A percentile compares a stretch with the other conserved stretches of the same genome.
phyloP scores from a whole-genome alignment of 305 asterid species.

The Plantago rigida region DNA sequence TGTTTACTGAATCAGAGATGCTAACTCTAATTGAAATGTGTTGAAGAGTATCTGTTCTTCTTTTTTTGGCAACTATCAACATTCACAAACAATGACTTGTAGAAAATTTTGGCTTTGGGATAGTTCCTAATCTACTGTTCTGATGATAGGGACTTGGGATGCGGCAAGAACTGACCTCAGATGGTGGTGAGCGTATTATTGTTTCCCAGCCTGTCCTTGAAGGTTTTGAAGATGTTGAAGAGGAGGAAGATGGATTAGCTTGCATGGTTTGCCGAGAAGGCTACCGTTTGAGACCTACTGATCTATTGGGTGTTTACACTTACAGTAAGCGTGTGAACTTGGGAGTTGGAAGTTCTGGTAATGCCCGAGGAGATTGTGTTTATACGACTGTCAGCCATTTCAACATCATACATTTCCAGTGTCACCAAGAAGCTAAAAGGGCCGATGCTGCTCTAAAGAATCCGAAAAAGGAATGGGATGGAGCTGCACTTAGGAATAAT shows the following conservation, averaged over 20 bases:
- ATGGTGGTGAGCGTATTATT: slow-evolving; percentile 91
- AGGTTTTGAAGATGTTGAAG: slow-evolving; percentile 91
- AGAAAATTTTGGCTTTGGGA: not conserved
- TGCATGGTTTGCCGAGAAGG: slow-evolving; percentile 99
- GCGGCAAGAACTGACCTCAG: slow-evolving; percentile 74
- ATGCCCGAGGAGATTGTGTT: slow-evolving; percentile 91
- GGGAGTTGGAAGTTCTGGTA: slow-evolving; percentile 80
- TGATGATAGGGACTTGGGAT: slow-evolving; percentile 75
- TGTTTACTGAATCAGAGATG: not conserved
- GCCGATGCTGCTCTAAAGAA: slow-evolving; percentile 79
- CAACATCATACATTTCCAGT: slow-evolving; percentile 96
- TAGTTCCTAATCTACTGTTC: slow-evolving; percentile 25
- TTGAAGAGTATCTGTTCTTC: too few relatives aligned
- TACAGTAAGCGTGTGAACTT: slow-evolving; percentile 92
- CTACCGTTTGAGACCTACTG: slow-evolving; percentile 76
- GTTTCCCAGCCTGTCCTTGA: slow-evolving; percentile 80
- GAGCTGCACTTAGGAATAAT: slow-evolving; percentile 97
- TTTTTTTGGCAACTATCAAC: too few relatives aligned
- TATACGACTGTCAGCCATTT: slow-evolving; percentile 98
- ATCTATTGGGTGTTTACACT: slow-evolving; percentile 76
- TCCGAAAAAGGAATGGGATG: slow-evolving; percentile 99
- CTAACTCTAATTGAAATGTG: too few relatives aligned
- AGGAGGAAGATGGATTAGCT: slow-evolving; percentile 90
- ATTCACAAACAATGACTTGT: too few relatives aligned
- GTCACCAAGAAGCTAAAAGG: slow-evolving; percentile 99